A percentile compares a stretch with the other conserved stretches of the same genome.
Conservation (phyloP, 2,329 filamentous ascomycete genomes). For the Colletotrichum australisinense region DNA sequence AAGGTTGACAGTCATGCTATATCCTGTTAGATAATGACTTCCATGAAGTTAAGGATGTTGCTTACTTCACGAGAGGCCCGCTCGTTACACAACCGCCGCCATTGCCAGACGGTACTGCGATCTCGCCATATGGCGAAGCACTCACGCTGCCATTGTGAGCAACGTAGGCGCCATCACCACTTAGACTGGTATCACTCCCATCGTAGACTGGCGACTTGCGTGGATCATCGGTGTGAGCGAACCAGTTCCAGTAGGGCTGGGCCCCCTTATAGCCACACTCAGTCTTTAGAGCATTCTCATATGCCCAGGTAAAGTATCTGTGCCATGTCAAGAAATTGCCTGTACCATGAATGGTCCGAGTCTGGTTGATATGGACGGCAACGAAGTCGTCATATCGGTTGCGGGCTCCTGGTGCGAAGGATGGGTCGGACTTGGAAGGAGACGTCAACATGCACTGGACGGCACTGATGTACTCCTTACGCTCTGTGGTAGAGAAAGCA, state of each 20-base stretch:
- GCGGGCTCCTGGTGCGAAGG: constrained; percentile 27
- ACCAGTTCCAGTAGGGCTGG: constrained; percentile 51
- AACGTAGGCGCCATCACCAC: constrained; percentile 50
- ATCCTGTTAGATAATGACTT: not conserved
- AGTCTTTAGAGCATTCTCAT: constrained; percentile 33
- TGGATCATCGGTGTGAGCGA: constrained; percentile 42
- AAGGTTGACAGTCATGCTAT: constrained; percentile 42
- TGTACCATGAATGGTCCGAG: constrained; percentile 26
- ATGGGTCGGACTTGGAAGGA: constrained; percentile 17
- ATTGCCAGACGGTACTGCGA: constrained; percentile 47
- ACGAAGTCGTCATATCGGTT: constrained; percentile 37
- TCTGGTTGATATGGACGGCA: constrained; percentile 35
- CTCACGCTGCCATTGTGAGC: constrained; percentile 39
- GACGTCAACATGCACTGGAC: constrained; percentile 33
- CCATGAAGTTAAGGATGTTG: too few relatives aligned
- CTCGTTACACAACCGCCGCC: constrained; percentile 48
- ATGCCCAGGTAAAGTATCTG: constrained; percentile 32
- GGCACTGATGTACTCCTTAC: constrained; percentile 35
- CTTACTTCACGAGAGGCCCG: constrained; percentile 44
- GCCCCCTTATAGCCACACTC: constrained; percentile 36
- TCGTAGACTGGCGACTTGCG: constrained; percentile 52
- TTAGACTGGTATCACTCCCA: constrained; percentile 51
- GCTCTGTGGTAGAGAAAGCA: constrained; percentile 38
- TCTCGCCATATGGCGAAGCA: constrained; percentile 37
- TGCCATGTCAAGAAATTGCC: constrained; percentile 36